Evolutionary conservation across 1,284 basidiomycete species (phyloP).

Genomic region (Lignosus rhinocerotis): DNA sequence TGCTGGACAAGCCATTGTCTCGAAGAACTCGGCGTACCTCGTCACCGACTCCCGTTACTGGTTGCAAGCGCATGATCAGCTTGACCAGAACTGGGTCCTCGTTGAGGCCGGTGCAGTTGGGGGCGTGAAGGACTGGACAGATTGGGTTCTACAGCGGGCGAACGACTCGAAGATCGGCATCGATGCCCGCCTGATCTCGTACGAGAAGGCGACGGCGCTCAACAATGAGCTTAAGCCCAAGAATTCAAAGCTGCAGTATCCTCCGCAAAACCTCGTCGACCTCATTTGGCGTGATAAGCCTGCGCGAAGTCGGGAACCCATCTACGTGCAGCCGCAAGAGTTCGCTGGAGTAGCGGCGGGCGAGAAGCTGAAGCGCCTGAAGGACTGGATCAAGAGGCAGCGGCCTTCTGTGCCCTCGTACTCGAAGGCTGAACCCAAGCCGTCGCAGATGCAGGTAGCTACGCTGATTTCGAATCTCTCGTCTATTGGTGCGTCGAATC

Average conservation of each 20-base stretch:
- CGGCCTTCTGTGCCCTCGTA: constrained; percentile 62
- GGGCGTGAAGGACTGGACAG: constrained; percentile 74
- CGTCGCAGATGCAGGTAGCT: constrained; percentile 63
- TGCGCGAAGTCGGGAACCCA: constrained; percentile 60
- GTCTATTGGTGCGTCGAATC: constrained; percentile 53
- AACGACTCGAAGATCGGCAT: constrained; percentile 73
- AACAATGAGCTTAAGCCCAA: constrained; percentile 53
- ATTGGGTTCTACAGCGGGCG: constrained; percentile 67
- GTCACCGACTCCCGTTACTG: constrained; percentile 91
- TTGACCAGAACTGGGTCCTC: constrained; percentile 78
- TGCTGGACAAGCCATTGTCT: constrained; percentile 82
- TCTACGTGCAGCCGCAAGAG: constrained; percentile 76
- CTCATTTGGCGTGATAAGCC: constrained; percentile 80
- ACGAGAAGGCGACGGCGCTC: constrained; percentile 66
- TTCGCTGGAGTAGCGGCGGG: constrained; percentile 68
- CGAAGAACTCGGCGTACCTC: constrained; percentile 65
- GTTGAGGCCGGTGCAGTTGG: constrained; percentile 63
- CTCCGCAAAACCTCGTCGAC: constrained; percentile 85
- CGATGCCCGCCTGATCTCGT: constrained; percentile 86
- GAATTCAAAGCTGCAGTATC: constrained; percentile 65
- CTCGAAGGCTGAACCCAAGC: constrained; percentile 58
- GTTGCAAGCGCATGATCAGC: constrained; percentile 77
- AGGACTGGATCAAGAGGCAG: constrained; percentile 63
- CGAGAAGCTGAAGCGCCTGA: constrained; percentile 58
- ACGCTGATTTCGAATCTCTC: constrained; percentile 64